Base-by-base conservation (phyloP, 805 yeast genomes). In the Starmerella floris region DNA sequence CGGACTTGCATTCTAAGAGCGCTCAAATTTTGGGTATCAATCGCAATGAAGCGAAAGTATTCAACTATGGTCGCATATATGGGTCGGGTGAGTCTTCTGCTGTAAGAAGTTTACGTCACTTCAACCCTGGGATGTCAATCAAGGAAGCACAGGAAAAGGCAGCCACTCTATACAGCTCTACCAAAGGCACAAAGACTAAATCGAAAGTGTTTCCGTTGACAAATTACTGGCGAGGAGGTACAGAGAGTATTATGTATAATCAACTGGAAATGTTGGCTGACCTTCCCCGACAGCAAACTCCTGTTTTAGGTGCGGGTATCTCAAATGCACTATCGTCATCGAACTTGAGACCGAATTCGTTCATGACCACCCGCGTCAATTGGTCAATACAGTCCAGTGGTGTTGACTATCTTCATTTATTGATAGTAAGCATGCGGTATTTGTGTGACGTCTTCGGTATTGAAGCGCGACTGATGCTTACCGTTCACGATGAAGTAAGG, bases 361-460 rank as follows among this genome's bases (percentile, higher is more conserved):
- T 79, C 57, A 62, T 91, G 50, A 91, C 98, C 0, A 84, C 95
- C 1, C 64, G 99, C 54, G 79, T 87, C 49, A 91, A 91, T 56
- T 91, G 99, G 99, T 83, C 95, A 0, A 91, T 91, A 57, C 99
- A 91, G 60, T 83, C 95, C 20, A 83, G 95, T 1, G 99, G 98
- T 30, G 99, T 93, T 17, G 98, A 91, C 59, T 91, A 93, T 56
- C 66, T 91, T 40, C 99, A 91, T 58, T 59, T 91, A 32, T 60
- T 91, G 46, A 69, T 88, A 38, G 73, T 84, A 4, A 74, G 95
- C 0, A 87, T 93, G 96, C 82, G 83, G 44, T 83, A 85, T 54
- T 66, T 91, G 52, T 66, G 73, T 32, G 68, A 73, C 31, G 70
- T 68, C 47, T 88, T 76, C 60, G 56, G 65, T 3, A 64, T 93